Evolutionary conservation across 2,329 filamentous ascomycete genomes (phyloP).

Genomic region (Fusarium secorum): DNA sequence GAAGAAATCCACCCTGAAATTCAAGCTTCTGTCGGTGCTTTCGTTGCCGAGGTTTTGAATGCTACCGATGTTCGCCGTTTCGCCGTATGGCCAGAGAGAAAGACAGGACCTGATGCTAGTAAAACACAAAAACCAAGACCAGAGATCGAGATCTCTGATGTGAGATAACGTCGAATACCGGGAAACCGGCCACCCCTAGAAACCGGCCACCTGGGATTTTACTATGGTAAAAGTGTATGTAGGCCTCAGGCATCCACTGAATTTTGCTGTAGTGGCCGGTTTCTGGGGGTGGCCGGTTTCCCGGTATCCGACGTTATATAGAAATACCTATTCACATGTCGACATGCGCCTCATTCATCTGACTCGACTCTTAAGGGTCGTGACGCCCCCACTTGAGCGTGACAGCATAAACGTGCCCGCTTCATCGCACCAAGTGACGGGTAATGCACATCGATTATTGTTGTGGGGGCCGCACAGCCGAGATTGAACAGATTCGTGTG

Average conservation of each 20-base stretch:
- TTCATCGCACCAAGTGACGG: constrained; percentile 10
- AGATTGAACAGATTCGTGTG: neutral
- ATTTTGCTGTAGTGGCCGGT: no score
- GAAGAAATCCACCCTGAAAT: constrained; percentile 16
- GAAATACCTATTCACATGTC: constrained; percentile 23
- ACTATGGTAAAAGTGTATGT: no score
- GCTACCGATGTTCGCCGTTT: constrained; percentile 5
- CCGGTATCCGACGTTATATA: no score
- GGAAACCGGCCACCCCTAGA: no score
- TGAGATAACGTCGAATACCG: no score
- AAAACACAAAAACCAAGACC: neutral
- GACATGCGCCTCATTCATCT: constrained; percentile 29
- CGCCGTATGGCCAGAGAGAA: neutral
- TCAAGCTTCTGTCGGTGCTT: constrained; percentile 22
- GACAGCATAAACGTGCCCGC: constrained; percentile 26
- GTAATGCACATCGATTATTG: neutral
- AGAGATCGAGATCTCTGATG: constrained; percentile 22
- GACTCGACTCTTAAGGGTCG: constrained; percentile 11
- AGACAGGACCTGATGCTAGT: neutral
- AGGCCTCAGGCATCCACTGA: no score
- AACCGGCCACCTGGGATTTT: no score
- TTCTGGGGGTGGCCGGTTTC: no score
- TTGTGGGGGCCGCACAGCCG: constrained; percentile 1
- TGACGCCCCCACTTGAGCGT: constrained; percentile 29
- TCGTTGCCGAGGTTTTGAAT: neutral